Evolutionary conservation across 805 yeast genomes (phyloP).

Genomic region (Hanseniaspora singularis): DNA sequence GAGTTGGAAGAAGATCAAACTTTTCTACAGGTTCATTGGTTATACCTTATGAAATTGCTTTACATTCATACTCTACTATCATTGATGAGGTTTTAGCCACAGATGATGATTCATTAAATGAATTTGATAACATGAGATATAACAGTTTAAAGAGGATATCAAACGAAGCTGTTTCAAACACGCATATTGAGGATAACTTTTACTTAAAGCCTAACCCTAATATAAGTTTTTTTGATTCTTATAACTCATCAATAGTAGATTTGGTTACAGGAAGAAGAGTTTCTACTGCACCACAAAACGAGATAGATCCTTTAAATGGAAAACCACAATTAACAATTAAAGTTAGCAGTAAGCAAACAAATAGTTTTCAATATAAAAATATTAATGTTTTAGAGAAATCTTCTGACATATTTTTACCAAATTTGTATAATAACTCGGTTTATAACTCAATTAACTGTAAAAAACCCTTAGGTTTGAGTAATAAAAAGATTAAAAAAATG

Average conservation of each 20-base stretch:
- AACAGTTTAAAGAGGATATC: conserved; percentile 3
- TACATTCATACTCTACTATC: conserved; percentile 4
- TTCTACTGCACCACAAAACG: background rate
- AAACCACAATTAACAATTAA: background rate
- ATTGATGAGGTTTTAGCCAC: conserved; percentile 9
- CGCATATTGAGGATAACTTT: conserved; percentile 7
- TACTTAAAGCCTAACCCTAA: conserved; percentile 3
- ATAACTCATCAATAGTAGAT: conserved; percentile 6
- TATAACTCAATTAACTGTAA: conserved; percentile 20
- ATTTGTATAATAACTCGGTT: conserved; percentile 19
- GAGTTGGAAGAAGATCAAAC: conserved; percentile 1
- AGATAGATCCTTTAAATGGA: background rate
- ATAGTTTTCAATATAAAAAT: conserved; percentile 19
- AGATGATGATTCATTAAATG: conserved; percentile 13
- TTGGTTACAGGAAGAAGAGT: conserved; percentile 4
- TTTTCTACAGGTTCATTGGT: background rate
- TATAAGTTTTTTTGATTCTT: conserved; percentile 1
- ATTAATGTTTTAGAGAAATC: conserved; percentile 21
- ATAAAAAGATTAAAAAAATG: conserved; percentile 21
- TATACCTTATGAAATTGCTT: conserved; percentile 11
- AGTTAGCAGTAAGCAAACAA: background rate
- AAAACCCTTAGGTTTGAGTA: conserved; percentile 26
- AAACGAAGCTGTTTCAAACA: conserved; percentile 12
- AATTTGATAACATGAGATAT: conserved; percentile 1
- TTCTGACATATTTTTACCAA: conserved; percentile 19